Conservation (phyloP, 257 asterid species). For the Solanum neorickii region DNA sequence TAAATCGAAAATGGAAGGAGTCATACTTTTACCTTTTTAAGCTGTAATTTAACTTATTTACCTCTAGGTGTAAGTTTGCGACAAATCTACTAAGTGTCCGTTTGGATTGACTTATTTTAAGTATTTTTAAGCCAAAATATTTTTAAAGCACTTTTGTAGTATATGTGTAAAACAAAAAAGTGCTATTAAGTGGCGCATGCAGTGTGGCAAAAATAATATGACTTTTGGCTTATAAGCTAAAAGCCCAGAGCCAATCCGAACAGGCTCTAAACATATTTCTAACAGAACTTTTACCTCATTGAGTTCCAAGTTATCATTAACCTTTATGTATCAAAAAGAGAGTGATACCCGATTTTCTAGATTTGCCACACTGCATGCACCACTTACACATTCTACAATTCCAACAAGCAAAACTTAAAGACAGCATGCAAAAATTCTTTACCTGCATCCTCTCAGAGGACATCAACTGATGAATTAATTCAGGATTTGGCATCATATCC, state of each 20-base stretch:
- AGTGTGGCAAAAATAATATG: not conserved
- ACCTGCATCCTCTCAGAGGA: conserved; percentile 50
- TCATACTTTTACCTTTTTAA: no score
- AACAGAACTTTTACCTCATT: not conserved
- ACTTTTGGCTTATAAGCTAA: not conserved
- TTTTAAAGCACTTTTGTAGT: not conserved
- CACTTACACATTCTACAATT: not conserved
- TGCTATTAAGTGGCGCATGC: not conserved
- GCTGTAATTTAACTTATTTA: not conserved
- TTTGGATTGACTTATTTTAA: not conserved
- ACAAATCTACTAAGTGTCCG: not conserved
- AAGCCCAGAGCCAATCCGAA: not conserved
- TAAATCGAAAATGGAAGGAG: no score
- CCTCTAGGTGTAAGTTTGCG: not conserved
- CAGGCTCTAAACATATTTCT: not conserved
- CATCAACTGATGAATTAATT: conserved; percentile 30
- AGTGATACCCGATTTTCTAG: not conserved
- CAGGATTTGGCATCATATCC: conserved; percentile 49
- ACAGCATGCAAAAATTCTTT: not conserved
- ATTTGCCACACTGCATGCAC: not conserved
- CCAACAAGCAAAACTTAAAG: not conserved
- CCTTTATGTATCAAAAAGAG: not conserved
- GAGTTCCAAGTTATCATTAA: not conserved
- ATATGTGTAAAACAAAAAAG: not conserved
- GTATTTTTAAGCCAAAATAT: not conserved